Base-by-base conservation (phyloP, 2,329 filamentous ascomycete genomes). In the Aspergillus sclerotialis region DNA sequence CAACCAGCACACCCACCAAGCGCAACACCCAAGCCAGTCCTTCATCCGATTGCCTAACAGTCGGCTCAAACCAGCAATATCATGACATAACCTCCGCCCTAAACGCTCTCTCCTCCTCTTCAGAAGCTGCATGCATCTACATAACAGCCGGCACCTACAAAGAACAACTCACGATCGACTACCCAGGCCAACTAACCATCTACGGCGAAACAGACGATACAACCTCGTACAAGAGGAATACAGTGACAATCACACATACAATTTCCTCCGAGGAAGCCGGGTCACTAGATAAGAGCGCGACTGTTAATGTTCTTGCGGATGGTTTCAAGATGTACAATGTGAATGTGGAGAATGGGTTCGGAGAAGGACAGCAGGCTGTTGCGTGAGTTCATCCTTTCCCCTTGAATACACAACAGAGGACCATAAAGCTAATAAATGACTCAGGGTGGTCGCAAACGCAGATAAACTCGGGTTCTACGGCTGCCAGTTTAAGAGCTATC, bases 301-400 rank as follows among this genome's bases (percentile, higher is more conserved):
- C 58, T 1, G 35, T 60, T 5, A 51, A 58, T 27, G 50, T 55
- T 13, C 45, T 46, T 5, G 45, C 50, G 5, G 40, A 43, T 28
- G 45, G 48, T 14, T 53, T 61, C 24, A 49, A 42, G 14, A 47
- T 61, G 44, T 59, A 62, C 23, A 61, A 61, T 17, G 49, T 61
- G 36, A 58, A 61, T 21, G 50, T 60, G 10, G 46, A 34, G n/a
- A 61, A 62, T 38, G 52, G 52, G 3, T 61, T 53, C 30, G 58
- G 58, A 1, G 36, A 52, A 14, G 55, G 58, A 4, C 38, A 49
- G 2, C 56, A 61, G 30, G 58, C 58, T 16, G 55, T 61, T 11
- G 56, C 58, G 50, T 56, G 36, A 36, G 49, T 39, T n/a, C 3
- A 2, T 19, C 2, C 4, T 7, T 5, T 17, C 16, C 4, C n/a